Conservation (phyloP, 768 basidiomycete genomes). For the Gymnopilus dilepis region DNA sequence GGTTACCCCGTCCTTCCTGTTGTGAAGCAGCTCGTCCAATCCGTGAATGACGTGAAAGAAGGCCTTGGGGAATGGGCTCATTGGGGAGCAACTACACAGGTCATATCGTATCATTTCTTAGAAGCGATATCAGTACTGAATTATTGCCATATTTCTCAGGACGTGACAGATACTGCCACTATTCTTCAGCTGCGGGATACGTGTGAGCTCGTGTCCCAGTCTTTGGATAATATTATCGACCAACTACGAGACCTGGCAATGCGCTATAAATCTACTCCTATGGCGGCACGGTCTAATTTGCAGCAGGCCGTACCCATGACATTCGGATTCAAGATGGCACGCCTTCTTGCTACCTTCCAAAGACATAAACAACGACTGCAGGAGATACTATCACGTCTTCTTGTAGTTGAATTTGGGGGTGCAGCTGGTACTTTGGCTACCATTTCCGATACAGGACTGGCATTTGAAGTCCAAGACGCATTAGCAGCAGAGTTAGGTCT, state of each 20-base stretch:
- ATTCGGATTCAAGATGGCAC: conserved; percentile 51
- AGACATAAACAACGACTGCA: conserved; percentile 43
- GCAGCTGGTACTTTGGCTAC: conserved; percentile 53
- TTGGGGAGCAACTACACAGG: conserved; percentile 56
- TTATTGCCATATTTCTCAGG: conserved; percentile 31
- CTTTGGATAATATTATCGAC: conserved; percentile 35
- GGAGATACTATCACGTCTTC: conserved; percentile 41
- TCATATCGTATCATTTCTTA: conserved; percentile 18
- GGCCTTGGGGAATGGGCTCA: conserved; percentile 53
- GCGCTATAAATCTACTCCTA: conserved; percentile 42
- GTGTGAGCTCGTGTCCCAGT: conserved; percentile 32
- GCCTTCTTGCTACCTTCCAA: conserved; percentile 47
- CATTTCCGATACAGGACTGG: conserved; percentile 43
- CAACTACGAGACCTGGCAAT: conserved; percentile 34
- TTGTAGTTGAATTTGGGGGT: conserved; percentile 50
- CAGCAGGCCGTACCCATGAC: conserved; percentile 55
- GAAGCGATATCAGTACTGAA: conserved; percentile 6
- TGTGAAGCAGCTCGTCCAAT: conserved; percentile 47
- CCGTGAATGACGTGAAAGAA: conserved; percentile 36
- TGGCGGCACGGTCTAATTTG: conserved; percentile 52
- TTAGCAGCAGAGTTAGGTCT: conserved; percentile 35
- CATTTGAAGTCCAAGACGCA: conserved; percentile 36
- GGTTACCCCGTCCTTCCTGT: conserved; percentile 51
- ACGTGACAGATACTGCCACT: conserved; percentile 54
- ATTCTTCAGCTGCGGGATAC: conserved; percentile 48